Conservation (phyloP, 2,329 filamentous ascomycete genomes). For the Geosmithia flava region DNA sequence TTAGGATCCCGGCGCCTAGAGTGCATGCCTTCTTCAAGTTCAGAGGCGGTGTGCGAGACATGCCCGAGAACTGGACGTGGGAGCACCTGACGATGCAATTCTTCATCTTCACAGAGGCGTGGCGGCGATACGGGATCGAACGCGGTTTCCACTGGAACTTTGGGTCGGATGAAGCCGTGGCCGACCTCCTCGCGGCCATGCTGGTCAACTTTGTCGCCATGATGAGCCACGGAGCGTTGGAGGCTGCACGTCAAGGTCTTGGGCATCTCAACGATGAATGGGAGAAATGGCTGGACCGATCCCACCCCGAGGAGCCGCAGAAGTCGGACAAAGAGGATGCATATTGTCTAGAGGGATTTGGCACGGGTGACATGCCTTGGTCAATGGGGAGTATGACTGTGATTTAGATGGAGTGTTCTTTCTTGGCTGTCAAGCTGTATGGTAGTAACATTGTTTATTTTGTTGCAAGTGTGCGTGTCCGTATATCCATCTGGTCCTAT, state of each 20-base stretch:
- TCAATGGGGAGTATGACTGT: neutral
- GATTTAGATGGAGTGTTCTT: no score
- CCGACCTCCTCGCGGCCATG: constrained; percentile 5
- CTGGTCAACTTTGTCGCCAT: constrained; percentile 11
- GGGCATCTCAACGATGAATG: constrained; percentile 9
- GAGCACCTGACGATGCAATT: constrained; percentile 2
- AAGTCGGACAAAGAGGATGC: neutral
- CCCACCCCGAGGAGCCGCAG: constrained; percentile 2
- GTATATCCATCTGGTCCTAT: neutral
- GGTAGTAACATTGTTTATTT: neutral
- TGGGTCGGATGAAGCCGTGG: neutral
- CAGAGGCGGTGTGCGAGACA: neutral
- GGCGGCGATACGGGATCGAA: constrained; percentile 3
- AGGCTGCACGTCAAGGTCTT: neutral
- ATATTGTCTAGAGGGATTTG: neutral
- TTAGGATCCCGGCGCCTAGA: neutral
- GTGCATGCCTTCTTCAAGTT: neutral
- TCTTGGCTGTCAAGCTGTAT: no score
- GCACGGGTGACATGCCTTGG: neutral
- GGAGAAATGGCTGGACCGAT: constrained; percentile 15
- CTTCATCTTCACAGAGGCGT: constrained; percentile 2
- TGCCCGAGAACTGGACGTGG: neutral
- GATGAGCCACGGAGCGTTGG: constrained; percentile 3
- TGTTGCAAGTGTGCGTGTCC: neutral
- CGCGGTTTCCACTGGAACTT: constrained; percentile 3